Base-by-base conservation (phyloP, 2,329 filamentous ascomycete genomes). In the Cephalotrichum gorgonifer region DNA sequence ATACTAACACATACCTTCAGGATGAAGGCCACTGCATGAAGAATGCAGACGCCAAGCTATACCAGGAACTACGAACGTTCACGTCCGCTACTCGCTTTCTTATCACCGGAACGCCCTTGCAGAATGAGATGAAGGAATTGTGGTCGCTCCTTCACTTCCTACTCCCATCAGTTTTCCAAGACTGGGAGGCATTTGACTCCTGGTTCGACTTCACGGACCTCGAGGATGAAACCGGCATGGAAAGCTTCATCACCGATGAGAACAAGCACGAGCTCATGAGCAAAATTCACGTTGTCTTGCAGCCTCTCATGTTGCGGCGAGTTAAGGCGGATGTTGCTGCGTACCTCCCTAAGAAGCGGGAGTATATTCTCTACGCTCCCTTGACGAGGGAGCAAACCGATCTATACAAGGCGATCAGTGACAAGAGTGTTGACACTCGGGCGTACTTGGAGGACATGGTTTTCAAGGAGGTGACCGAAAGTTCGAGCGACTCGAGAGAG, bases 181-280 rank as follows among this genome's bases (percentile, higher is more conserved):
- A 95, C 57, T 83, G 94, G 64, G 88, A 94, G 43, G 88, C 87
- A 0, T 98, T 98, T 51, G 88, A 96, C 60, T 82, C 82, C 2
- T 97, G 91, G 90, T 98, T 98, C 54, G 91, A 98, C 63, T 98
- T 98, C 58, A 93, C 87, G 0, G 90, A 89, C 7, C 74, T 98
- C 1, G 81, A 94, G 49, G 88, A 97, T 52, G 88, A 90, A 55
- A 76, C 85, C 31, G 83, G 81, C 0, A 85, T 88, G 1, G 81
- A 87, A 45, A 80, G 90, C 42, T 85, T 95, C 47, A 76, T 94
- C 6, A 83, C 84, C 3, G 86, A 95, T 57, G 80, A 86, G 48
- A 79, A 84, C 54, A 72, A 72, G 33, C 67, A 71, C 33, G 67
- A 70, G 8, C 50, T 72, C 0, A 66, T 72, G 2, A 69, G 89